A percentile compares a stretch with the other conserved stretches of the same genome.
Evolutionary conservation across 2,329 filamentous ascomycete genomes (phyloP).

Genomic region (Microthyrium microscopicum): DNA sequence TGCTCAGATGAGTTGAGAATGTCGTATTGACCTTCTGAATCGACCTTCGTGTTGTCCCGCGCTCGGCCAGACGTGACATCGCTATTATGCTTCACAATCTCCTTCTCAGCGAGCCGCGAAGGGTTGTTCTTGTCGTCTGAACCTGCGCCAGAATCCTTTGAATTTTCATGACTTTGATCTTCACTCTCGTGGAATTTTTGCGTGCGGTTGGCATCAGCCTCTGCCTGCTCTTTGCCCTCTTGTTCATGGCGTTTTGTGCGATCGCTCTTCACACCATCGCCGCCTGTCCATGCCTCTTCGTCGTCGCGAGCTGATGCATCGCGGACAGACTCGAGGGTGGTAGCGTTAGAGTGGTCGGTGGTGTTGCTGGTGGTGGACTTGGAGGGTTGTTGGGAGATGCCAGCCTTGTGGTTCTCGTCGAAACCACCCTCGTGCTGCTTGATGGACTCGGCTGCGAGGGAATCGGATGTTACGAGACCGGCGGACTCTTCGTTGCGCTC

Average conservation of each 20-base stretch:
- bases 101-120: slow-evolving; percentile 28
- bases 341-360: slow-evolving; percentile 37
- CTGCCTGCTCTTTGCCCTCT: background rate
- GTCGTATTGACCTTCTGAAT: too few relatives aligned
- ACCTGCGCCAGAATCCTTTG: slow-evolving; percentile 33
- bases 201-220: background rate
- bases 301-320: slow-evolving; percentile 30
- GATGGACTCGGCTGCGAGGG: slow-evolving; percentile 59
- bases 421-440: slow-evolving; percentile 33
- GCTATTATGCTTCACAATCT: slow-evolving; percentile 19
- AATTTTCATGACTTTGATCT: slow-evolving; percentile 23
- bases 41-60: background rate
- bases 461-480: slow-evolving; percentile 49
- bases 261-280: slow-evolving; percentile 19
- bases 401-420: slow-evolving; percentile 38
- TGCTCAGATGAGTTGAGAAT: too few relatives aligned
- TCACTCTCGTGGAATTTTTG: background rate
- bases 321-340: slow-evolving; percentile 30
- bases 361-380: slow-evolving; percentile 38
- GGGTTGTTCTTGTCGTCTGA: slow-evolving; percentile 41
- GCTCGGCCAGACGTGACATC: slow-evolving; percentile 15
- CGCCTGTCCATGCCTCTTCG: slow-evolving; percentile 20
- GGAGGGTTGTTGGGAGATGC: slow-evolving; percentile 32
- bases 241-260: background rate
- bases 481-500: slow-evolving; percentile 42